These are phyloP conservation scores for Drechslerella stenobrocha DNA, from an alignment of 2,329 filamentous ascomycete genomes.

Conservation along the genomic window DNA sequence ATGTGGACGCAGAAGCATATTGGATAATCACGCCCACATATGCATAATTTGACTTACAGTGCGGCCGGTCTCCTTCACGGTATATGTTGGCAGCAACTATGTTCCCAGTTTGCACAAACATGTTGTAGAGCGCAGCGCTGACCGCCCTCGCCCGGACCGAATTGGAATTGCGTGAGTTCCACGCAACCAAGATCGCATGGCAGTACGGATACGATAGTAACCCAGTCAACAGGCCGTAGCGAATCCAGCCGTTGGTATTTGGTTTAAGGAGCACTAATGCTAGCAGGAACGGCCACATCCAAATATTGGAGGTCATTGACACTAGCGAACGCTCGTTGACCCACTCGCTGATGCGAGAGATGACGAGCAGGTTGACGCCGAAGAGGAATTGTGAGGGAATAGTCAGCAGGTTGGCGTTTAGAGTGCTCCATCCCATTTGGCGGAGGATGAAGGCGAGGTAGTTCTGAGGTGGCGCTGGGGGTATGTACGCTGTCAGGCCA, in stretches of 20 bases:
- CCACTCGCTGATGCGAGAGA: slow-evolving; percentile 59
- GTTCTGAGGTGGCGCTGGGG: slow-evolving; percentile 57
- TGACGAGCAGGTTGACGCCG: slow-evolving; percentile 58
- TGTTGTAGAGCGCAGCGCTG: slow-evolving; percentile 61
- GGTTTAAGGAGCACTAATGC: slow-evolving; percentile 57
- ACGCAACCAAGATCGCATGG: slow-evolving; percentile 60
- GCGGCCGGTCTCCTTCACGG: slow-evolving; percentile 62
- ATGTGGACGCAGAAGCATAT: background rate
- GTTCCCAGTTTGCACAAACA: slow-evolving; percentile 58
- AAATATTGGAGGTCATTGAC: slow-evolving; percentile 59
- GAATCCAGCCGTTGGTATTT: slow-evolving; percentile 57
- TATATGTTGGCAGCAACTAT: slow-evolving; percentile 62
- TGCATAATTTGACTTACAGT: slow-evolving; percentile 55
- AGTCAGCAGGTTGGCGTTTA: slow-evolving; percentile 59
- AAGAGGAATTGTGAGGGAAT: slow-evolving; percentile 59
- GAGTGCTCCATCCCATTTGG: slow-evolving; percentile 58
- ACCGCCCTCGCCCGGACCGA: slow-evolving; percentile 60
- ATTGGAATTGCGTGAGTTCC: slow-evolving; percentile 60
- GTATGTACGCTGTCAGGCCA: slow-evolving; percentile 57
- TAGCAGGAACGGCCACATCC: slow-evolving; percentile 61
- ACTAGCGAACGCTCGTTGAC: slow-evolving; percentile 59
- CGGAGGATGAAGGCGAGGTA: slow-evolving; percentile 60
- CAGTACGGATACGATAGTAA: slow-evolving; percentile 60
- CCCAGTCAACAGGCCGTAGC: slow-evolving; percentile 56
- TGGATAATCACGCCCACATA: background rate